Percentiles rank a stretch among this genome's conserved stretches.
phyloP scores from a whole-genome alignment of 768 basidiomycete species.

The Hericium erinaceus region DNA sequence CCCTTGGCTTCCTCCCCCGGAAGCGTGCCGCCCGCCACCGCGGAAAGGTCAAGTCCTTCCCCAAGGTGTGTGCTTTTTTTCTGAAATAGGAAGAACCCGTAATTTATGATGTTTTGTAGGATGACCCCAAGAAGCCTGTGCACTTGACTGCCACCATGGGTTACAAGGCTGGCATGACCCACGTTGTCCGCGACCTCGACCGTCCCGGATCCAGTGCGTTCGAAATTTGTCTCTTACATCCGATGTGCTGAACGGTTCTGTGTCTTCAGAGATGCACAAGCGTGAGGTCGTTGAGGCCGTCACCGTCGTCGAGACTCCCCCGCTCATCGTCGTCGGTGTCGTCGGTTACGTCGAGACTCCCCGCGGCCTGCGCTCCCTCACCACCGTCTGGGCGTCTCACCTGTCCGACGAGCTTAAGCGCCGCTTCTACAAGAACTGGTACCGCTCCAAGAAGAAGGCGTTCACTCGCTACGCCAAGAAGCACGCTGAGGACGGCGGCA shows the following conservation, averaged over 20 bases:
- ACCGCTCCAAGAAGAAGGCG: slow-evolving; percentile 99
- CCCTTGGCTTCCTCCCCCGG: slow-evolving; percentile 92
- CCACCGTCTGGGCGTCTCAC: slow-evolving; percentile 98
- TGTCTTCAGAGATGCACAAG: slow-evolving; percentile 91
- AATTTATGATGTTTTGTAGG: slow-evolving; percentile 38
- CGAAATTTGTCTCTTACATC: not conserved
- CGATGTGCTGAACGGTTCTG: not conserved
- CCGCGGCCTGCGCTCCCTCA: slow-evolving; percentile 95
- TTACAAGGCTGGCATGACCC: slow-evolving; percentile 99
- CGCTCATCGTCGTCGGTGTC: slow-evolving; percentile 92
- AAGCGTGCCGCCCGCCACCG: slow-evolving; percentile 96
- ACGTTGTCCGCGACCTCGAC: slow-evolving; percentile 97
- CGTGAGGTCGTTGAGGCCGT: slow-evolving; percentile 98
- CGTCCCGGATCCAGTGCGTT: slow-evolving; percentile 96
- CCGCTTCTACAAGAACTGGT: slow-evolving; percentile 99
- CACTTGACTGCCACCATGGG: slow-evolving; percentile 98
- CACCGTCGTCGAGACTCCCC: slow-evolving; percentile 92
- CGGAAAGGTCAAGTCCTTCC: slow-evolving; percentile 99
- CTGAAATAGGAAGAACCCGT: not conserved
- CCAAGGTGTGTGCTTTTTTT: slow-evolving; percentile 56
- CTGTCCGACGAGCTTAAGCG: slow-evolving; percentile 97
- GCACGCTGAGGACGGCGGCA: slow-evolving; percentile 90
- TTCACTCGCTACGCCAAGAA: slow-evolving; percentile 99
- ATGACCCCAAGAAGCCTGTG: slow-evolving; percentile 98
- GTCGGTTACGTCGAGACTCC: slow-evolving; percentile 99